Percentiles rank a stretch among this genome's conserved stretches.
These are phyloP conservation scores for Stagonosporopsis vannaccii DNA, from an alignment of 2,329 filamentous ascomycete species.

Conservation along the genomic window DNA sequence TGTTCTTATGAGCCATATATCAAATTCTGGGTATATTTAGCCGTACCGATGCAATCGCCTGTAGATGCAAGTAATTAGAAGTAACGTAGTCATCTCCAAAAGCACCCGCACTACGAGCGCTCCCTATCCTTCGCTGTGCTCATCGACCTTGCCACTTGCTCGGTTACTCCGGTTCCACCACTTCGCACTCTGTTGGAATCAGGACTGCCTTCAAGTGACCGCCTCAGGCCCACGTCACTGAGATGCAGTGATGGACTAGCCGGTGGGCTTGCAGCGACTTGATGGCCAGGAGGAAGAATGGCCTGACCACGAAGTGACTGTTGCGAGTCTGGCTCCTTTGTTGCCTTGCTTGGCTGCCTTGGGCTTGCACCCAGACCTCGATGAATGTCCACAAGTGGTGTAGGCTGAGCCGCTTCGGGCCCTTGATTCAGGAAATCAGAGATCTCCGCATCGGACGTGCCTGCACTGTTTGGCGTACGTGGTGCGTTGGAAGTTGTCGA, in stretches of 20 bases:
- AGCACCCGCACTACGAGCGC: slow-evolving; percentile 8
- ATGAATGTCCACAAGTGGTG: slow-evolving; percentile 44
- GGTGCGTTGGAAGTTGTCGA: slow-evolving; percentile 22
- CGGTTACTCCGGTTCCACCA: slow-evolving; percentile 36
- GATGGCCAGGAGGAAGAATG: slow-evolving; percentile 23
- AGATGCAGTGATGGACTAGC: slow-evolving; percentile 33
- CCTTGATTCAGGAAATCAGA: slow-evolving; percentile 44
- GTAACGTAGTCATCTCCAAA: not conserved
- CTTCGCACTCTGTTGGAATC: slow-evolving; percentile 1
- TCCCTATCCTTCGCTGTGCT: slow-evolving; percentile 31
- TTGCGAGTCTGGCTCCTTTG: slow-evolving; percentile 39
- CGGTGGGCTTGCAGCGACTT: slow-evolving; percentile 27
- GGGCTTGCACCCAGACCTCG: slow-evolving; percentile 48
- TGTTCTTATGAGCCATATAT: slow-evolving; percentile 18
- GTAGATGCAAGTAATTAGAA: slow-evolving; percentile 17
- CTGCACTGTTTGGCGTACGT: slow-evolving; percentile 32
- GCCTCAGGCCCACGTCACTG: slow-evolving; percentile 41
- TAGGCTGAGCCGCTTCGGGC: slow-evolving; percentile 9
- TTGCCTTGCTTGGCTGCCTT: slow-evolving; percentile 24
- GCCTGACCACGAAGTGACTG: slow-evolving; percentile 33
- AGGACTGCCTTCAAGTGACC: slow-evolving; percentile 38
- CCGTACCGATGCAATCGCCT: slow-evolving; percentile 2
- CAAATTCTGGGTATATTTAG: slow-evolving; percentile 22
- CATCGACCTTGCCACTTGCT: slow-evolving; percentile 43
- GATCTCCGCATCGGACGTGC: slow-evolving; percentile 52